Evolutionary conservation across 495 filamentous ascomycete species (phyloP).

Genomic region (Aspergillus cavernicola): DNA sequence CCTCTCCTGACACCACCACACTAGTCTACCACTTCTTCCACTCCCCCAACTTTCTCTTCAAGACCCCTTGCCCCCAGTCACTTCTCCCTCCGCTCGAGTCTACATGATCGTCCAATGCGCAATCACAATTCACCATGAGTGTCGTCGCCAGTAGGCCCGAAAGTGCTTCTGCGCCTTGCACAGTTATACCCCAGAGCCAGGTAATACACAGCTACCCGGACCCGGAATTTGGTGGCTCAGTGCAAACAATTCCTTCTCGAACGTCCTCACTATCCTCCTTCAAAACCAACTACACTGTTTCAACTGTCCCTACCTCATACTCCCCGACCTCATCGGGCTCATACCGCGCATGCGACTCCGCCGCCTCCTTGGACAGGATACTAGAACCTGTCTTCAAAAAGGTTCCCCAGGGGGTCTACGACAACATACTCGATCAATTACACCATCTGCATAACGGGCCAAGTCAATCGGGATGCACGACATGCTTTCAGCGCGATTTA

Average conservation of each 20-base stretch:
- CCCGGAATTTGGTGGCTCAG: constrained; percentile 26
- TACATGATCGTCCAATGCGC: constrained; percentile 15
- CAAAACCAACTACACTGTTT: constrained; percentile 37
- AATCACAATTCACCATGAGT: constrained; percentile 30
- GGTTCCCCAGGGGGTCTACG: constrained; percentile 54
- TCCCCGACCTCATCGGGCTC: constrained; percentile 36
- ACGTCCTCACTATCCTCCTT: constrained; percentile 42
- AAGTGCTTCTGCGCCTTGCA: constrained; percentile 31
- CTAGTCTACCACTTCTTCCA: background rate
- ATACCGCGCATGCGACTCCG: constrained; percentile 36
- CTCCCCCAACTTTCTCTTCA: constrained; percentile 7
- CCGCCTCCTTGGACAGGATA: constrained; percentile 31
- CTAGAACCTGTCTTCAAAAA: constrained; percentile 44
- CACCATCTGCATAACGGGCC: constrained; percentile 44
- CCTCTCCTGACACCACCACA: background rate
- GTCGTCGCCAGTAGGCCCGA: constrained; percentile 44
- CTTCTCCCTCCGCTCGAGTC: background rate
- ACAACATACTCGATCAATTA: constrained; percentile 52
- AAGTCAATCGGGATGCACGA: constrained; percentile 54
- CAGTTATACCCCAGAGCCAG: constrained; percentile 20
- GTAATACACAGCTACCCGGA: constrained; percentile 21
- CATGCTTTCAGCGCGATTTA: constrained; percentile 76
- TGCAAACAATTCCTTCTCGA: constrained; percentile 32
- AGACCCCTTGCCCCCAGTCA: constrained; percentile 6
- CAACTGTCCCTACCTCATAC: constrained; percentile 38